These are phyloP conservation scores for Plasmodium coatneyi DNA, from an alignment of 169 alveolate genomes.

Conservation along the genomic window DNA sequence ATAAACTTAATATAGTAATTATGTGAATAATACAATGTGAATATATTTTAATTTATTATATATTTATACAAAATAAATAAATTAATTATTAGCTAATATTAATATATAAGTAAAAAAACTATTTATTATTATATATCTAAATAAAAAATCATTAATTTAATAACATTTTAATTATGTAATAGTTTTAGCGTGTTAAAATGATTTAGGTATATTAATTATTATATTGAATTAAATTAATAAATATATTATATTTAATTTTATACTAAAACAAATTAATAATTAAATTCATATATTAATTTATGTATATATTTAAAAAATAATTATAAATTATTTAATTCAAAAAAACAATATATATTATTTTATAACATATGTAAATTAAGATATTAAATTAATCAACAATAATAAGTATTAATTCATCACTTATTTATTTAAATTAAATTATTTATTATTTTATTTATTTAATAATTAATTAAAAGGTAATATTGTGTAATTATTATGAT, in stretches of 20 bases:
- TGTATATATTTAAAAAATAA: not conserved
- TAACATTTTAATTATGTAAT: not conserved
- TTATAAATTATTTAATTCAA: not conserved
- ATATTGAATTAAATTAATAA: not conserved
- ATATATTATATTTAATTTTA: not conserved
- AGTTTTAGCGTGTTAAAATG: not conserved
- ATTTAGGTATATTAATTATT: not conserved
- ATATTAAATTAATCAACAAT: too few relatives aligned
- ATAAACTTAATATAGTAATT: too few relatives aligned
- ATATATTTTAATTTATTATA: not conserved
- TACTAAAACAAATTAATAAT: not conserved
- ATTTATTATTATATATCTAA: not conserved
- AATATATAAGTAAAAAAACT: not conserved
- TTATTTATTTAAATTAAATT: not conserved
- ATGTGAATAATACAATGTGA: not conserved
- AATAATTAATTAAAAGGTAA: not conserved
- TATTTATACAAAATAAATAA: not conserved
- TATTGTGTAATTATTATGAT: not conserved
- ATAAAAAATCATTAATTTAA: not conserved
- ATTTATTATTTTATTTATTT: not conserved
- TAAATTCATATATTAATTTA: not conserved
- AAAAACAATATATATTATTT: not conserved
- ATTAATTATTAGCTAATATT: not conserved
- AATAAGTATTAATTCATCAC: too few relatives aligned
- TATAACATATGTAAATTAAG: too few relatives aligned